phyloP scores from a whole-genome alignment of 345 rosid species.

The Sisymbrium altissimum region DNA sequence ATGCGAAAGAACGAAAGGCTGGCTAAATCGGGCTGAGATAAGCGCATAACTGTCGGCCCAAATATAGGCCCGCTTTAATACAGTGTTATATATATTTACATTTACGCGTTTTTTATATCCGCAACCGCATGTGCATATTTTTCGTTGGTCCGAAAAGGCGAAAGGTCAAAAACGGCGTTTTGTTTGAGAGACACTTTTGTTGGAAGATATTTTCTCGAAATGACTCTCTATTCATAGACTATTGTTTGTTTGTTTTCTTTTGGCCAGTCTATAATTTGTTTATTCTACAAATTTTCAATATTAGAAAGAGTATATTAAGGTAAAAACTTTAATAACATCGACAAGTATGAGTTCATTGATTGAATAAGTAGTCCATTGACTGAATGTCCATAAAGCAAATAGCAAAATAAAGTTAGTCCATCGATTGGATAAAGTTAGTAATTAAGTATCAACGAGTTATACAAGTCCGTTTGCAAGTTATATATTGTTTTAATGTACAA shows the following conservation, averaged over 20 bases:
- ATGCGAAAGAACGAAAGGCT: background rate
- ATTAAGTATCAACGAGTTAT: background rate
- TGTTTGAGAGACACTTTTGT: conserved; percentile 1
- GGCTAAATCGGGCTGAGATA: background rate
- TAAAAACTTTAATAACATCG: background rate
- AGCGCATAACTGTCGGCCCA: background rate
- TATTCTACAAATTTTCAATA: background rate
- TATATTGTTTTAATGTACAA: no score
- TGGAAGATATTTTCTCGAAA: background rate
- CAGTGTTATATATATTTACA: no score
- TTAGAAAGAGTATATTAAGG: background rate
- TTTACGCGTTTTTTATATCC: background rate
- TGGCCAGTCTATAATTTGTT: background rate
- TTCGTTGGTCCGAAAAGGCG: conserved; percentile 11
- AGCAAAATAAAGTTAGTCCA: background rate
- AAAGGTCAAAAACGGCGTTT: conserved; percentile 20
- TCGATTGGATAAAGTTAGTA: background rate
- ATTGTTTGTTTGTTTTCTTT: background rate
- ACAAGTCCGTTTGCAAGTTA: background rate
- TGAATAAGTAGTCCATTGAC: no score
- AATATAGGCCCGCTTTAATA: background rate
- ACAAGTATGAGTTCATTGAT: no score
- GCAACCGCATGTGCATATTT: background rate
- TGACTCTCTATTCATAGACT: background rate
- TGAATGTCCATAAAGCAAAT: no score